These are phyloP conservation scores for Boletus huronensis DNA, from an alignment of 768 basidiomycete genomes.

Conservation along the genomic window DNA sequence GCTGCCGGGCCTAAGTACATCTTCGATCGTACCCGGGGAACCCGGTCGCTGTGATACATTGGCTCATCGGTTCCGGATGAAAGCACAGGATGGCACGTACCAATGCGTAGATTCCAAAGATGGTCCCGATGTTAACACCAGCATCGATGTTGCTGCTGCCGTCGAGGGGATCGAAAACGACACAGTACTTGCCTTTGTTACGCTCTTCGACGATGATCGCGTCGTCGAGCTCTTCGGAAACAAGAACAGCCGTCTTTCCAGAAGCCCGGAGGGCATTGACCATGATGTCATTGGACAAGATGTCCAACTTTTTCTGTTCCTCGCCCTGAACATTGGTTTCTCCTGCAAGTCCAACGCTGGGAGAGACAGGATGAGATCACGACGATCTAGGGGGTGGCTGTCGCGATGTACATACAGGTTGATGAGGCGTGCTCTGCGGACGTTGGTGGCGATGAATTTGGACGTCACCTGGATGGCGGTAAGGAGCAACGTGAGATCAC, in stretches of 20 bases:
- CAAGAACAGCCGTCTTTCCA: constrained; percentile 95
- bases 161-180: constrained; percentile 97
- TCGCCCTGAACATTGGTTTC: constrained; percentile 97
- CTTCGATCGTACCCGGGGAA: constrained; percentile 75
- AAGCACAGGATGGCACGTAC: constrained; percentile 45
- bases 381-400: background rate
- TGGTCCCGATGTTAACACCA: constrained; percentile 96
- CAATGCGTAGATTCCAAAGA: constrained; percentile 94
- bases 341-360: constrained; percentile 92
- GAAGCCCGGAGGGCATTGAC: constrained; percentile 93
- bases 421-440: constrained; percentile 93
- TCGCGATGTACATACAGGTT: constrained; percentile 67
- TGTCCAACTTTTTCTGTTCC: constrained; percentile 98
- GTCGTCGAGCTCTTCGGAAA: constrained; percentile 93
- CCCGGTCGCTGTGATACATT: constrained; percentile 53
- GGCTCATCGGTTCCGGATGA: background rate
- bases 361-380: background rate
- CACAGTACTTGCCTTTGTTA: constrained; percentile 87
- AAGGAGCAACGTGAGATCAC: constrained; percentile 91
- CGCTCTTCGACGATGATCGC: constrained; percentile 85
- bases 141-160: constrained; percentile 97
- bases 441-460: constrained; percentile 98
- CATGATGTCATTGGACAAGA: constrained; percentile 99
- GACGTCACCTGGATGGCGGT: constrained; percentile 95
- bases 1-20: constrained; percentile 89